These are phyloP conservation scores for Tuber borchii DNA, from an alignment of 495 filamentous ascomycete species.

Conservation along the genomic window DNA sequence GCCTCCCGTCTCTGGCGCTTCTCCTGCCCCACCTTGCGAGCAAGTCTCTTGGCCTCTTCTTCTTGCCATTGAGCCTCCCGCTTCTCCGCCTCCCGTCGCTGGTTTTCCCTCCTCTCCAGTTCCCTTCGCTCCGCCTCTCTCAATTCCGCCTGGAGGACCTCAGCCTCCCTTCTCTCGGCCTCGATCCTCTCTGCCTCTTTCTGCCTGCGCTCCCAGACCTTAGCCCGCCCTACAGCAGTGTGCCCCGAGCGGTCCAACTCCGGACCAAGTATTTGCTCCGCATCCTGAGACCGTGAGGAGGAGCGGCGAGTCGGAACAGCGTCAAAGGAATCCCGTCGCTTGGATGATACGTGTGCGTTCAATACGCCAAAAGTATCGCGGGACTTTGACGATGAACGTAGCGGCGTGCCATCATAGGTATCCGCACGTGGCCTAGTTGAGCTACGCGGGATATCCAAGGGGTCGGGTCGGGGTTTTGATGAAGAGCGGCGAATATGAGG, in stretches of 20 bases:
- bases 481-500: not conserved
- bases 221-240: slow-evolving; percentile 1
- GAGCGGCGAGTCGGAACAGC: not conserved
- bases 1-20: not conserved
- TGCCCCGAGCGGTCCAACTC: not conserved
- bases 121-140: slow-evolving; percentile 4
- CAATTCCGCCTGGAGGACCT: not conserved
- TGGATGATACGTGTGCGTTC: not conserved
- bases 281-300: not conserved
- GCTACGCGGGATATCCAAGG: not conserved
- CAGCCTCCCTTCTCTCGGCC: not conserved
- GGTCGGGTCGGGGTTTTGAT: not conserved
- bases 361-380: not conserved
- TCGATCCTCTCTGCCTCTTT: not conserved
- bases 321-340: not conserved
- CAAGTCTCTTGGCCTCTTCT: not conserved
- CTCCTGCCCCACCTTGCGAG: not conserved
- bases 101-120: not conserved
- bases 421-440: not conserved
- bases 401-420: not conserved
- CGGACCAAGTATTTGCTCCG: not conserved
- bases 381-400: not conserved
- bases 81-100: not conserved
- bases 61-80: slow-evolving; percentile 1
- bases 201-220: not conserved